A percentile compares a stretch with the other conserved stretches of the same genome.
These are phyloP conservation scores for Plenodomus biglobosus DNA, from an alignment of 2,329 filamentous ascomycete genomes.

Conservation along the genomic window DNA sequence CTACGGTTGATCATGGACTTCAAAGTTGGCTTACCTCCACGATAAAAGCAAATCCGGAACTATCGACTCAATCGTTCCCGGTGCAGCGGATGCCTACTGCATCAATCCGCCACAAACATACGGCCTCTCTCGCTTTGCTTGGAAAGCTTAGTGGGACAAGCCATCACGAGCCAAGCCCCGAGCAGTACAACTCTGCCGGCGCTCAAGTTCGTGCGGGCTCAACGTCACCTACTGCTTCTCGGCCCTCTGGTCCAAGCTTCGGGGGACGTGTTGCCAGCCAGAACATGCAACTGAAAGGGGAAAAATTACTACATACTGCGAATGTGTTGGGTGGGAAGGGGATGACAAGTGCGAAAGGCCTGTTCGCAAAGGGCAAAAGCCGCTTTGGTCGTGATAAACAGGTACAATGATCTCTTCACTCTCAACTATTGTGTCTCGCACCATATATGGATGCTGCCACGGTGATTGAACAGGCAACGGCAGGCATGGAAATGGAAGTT, in stretches of 20 bases:
- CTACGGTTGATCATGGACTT: constrained; percentile 74
- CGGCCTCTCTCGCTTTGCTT: constrained; percentile 42
- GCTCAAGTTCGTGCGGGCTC: constrained; percentile 32
- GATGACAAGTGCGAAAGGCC: constrained; percentile 81
- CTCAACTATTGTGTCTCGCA: constrained; percentile 11
- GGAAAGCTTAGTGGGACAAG: constrained; percentile 37
- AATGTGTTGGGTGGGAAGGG: constrained; percentile 69
- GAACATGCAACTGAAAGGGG: constrained; percentile 75
- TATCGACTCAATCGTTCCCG: constrained; percentile 40
- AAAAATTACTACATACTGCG: constrained; percentile 83
- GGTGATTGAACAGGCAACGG: constrained; percentile 1
- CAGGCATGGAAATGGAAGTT: constrained; percentile 6
- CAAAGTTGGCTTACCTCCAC: constrained; percentile 58
- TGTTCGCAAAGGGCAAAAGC: constrained; percentile 87
- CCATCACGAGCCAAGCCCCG: constrained; percentile 15
- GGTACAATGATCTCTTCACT: constrained; percentile 67
- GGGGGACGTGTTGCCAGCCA: constrained; percentile 26
- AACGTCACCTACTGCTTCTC: constrained; percentile 22
- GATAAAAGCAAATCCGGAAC: constrained; percentile 55
- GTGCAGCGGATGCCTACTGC: constrained; percentile 31
- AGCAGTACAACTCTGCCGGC: constrained; percentile 26
- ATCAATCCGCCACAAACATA: constrained; percentile 38
- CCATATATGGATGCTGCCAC: not conserved
- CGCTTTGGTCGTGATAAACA: constrained; percentile 82
- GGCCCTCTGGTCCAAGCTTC: constrained; percentile 24